These are phyloP conservation scores for Metarhizium anisopliae DNA, from an alignment of 2,329 filamentous ascomycete species.

Conservation along the genomic window DNA sequence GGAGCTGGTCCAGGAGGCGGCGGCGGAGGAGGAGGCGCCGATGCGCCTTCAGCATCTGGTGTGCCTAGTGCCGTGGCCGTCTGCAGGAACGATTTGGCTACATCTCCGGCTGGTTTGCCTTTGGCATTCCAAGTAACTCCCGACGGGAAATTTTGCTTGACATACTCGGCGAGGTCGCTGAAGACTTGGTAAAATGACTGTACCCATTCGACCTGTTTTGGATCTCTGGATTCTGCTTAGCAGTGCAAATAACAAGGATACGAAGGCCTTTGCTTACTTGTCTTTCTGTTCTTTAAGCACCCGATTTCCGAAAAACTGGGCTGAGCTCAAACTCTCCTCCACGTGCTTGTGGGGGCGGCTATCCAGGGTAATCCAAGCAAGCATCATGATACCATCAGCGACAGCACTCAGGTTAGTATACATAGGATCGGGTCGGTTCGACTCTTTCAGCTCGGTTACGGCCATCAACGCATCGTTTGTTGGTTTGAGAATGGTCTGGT, in stretches of 20 bases:
- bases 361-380: constrained; percentile 86
- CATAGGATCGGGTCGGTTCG: constrained; percentile 64
- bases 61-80: constrained; percentile 27
- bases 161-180: constrained; percentile 71
- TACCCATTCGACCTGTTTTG: constrained; percentile 77
- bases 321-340: constrained; percentile 70
- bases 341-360: constrained; percentile 78
- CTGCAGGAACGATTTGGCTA: constrained; percentile 45
- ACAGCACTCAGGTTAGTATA: constrained; percentile 82
- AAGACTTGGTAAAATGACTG: constrained; percentile 90
- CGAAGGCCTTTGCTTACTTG: constrained; percentile 27
- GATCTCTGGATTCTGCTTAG: constrained; percentile 46
- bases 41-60: constrained; percentile 40
- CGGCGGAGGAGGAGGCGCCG: constrained; percentile 52
- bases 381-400: constrained; percentile 77
- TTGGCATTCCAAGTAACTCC: constrained; percentile 83
- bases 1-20: constrained; percentile 65
- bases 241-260: not conserved
- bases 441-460: constrained; percentile 73
- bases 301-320: constrained; percentile 91
- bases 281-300: constrained; percentile 87
- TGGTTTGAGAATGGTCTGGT: constrained; percentile 74
- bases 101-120: constrained; percentile 63
- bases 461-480: constrained; percentile 74
- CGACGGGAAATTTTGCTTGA: constrained; percentile 70